These are phyloP conservation scores for Apiospora phragmitis DNA, from an alignment of 2,329 filamentous ascomycete genomes.

Conservation along the genomic window DNA sequence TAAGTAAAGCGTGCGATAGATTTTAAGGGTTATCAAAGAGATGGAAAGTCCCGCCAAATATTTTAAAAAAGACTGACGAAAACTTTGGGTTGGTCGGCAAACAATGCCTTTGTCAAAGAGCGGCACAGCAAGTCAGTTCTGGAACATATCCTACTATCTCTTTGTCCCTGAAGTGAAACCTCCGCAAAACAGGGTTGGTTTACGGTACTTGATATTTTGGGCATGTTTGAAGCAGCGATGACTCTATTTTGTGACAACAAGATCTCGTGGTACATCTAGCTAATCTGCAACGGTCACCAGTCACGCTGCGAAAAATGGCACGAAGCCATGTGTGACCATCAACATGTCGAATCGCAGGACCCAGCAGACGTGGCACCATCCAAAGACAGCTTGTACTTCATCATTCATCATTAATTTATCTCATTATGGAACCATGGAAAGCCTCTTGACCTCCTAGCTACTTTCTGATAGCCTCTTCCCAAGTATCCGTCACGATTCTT, in stretches of 20 bases:
- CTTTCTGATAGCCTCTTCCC: slow-evolving; percentile 34
- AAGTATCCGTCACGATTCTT: slow-evolving; percentile 45
- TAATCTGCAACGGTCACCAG: background rate
- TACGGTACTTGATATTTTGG: background rate
- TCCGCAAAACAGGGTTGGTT: background rate
- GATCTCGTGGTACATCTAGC: background rate
- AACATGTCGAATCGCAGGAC: background rate
- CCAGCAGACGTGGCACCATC: no score
- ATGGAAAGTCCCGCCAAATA: background rate
- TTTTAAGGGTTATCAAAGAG: background rate
- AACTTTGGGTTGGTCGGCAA: background rate
- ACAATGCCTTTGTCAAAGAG: background rate
- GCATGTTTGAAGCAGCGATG: background rate
- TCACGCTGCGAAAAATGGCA: background rate
- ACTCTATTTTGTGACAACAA: background rate
- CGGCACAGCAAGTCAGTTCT: background rate
- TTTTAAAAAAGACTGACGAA: background rate
- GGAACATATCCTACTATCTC: background rate
- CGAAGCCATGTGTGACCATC: background rate
- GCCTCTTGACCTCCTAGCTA: background rate
- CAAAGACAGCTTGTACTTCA: no score
- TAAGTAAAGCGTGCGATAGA: background rate
- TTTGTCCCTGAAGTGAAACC: background rate
- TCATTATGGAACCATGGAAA: background rate
- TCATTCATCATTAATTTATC: background rate